These are phyloP conservation scores for Parastagonospora avenae DNA, from an alignment of 2,329 filamentous ascomycete genomes.

Conservation along the genomic window DNA sequence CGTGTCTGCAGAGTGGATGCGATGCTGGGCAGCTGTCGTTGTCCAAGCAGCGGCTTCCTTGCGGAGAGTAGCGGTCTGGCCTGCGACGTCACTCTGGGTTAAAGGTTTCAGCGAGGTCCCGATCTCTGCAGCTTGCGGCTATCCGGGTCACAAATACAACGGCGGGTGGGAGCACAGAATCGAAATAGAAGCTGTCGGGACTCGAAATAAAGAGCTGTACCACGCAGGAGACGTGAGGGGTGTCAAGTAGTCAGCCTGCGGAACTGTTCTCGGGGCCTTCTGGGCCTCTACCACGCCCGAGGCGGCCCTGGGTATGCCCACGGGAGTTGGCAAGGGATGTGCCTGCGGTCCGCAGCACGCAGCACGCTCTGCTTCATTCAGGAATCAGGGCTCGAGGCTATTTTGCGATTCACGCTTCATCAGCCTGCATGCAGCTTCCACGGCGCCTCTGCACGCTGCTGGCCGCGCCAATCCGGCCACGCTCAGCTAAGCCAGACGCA, in stretches of 20 bases:
- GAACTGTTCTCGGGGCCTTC: not conserved
- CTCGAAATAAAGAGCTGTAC: not conserved
- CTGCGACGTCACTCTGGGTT: constrained; percentile 24
- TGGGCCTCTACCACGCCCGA: not conserved
- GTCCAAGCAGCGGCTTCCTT: constrained; percentile 16
- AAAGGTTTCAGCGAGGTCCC: constrained; percentile 7
- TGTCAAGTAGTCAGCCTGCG: not conserved
- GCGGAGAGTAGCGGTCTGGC: constrained; percentile 20
- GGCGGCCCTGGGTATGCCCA: not conserved
- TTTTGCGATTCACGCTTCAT: constrained; percentile 4
- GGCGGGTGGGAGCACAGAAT: not conserved
- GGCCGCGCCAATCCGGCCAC: not conserved
- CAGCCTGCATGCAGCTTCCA: constrained; percentile 10
- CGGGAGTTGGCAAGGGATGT: not conserved
- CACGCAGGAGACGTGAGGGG: not conserved
- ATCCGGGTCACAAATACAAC: constrained; percentile 4
- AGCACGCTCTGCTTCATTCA: constrained; percentile 1
- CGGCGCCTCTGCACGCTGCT: constrained; percentile 2
- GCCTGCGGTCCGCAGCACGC: constrained; percentile 3
- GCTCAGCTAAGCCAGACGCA: constrained; percentile 6
- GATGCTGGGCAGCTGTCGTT: constrained; percentile 8
- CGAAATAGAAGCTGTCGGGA: constrained; percentile 1
- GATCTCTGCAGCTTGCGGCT: not conserved
- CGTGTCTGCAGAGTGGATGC: not conserved
- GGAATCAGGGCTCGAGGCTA: constrained; percentile 1